Base-by-base conservation (phyloP, 495 filamentous ascomycete genomes). In the Choiromyces venosus region DNA sequence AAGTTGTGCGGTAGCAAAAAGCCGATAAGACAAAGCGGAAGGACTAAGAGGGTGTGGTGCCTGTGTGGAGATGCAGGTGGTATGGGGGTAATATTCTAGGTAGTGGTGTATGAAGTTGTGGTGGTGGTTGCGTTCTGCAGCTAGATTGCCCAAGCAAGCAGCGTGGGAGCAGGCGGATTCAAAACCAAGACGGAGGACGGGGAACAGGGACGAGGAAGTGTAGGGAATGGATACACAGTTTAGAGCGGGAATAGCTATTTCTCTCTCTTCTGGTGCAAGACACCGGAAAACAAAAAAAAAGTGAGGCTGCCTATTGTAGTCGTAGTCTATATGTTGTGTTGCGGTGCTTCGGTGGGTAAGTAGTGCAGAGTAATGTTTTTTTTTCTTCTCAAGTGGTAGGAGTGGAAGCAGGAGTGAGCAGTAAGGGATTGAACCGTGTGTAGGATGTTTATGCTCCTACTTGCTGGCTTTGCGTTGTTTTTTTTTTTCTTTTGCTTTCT, bases 111-210 rank as follows among this genome's bases (percentile, higher is more conserved):
- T 56, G 72, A 35, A 71, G 72, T 38, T 76, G 71, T 70, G 37
- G 74, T 76, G 74, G 67, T 76, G 75, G 75, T 73, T 77, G 75
- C 56, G 74, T 77, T 77, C 52, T 61, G 52, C 52, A 61, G 7
- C 25, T 12, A 29, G 52, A 61, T 61, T 61, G 52, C 9, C 52
- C 52, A 61, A 29, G 25, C 52, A 33, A 52, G 46, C n/a, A 52
- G 74, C 75, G 75, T 77, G 75, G 75, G 75, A 77, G 75, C 70
- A 61, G 75, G 74, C 75, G 75, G 74, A 77, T 77, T 77, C 68
- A 68, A 77, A 77, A 77, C 66, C 46, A 39, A 67, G 46, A 72
- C 70, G 70, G 70, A 42, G 75, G 69, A 77, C 75, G 74, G 75
- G 75, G 75, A 77, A 77, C 74, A 77, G 75, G 75, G 75, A 76